Evolutionary conservation across 73 alveolate species (phyloP), one percentile per base, ranked within the genome.

Genomic region (Paramecium tetraurelia): DNA sequence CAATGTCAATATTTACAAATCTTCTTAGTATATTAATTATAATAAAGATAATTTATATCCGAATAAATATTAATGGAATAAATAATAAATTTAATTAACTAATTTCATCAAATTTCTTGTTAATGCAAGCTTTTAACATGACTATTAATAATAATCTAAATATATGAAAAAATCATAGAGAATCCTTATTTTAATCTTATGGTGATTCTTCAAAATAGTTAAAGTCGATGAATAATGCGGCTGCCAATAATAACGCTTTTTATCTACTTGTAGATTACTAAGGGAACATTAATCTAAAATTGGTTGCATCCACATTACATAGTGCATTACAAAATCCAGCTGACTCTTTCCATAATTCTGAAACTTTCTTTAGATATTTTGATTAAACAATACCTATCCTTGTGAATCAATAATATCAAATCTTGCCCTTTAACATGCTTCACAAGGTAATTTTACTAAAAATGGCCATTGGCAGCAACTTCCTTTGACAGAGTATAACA

Each of bases 381-480:
- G 21, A 20, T 24, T 4, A 24, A 40, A 4, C 11, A 43, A 27
- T 80, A 80, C 90, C 75, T 80, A 43, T 24, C 90, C 90, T 22
- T 80, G 8, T 4, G 43, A 46, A 48, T 80, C 90, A 14, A 18
- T 44, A 10, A 80, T 46, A 80, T 41, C 70, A 46, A 80, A 46
- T 18, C 70, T 46, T n/a, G 90, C 90, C 21, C 44, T 80, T 80
- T 80, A 80, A 21, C 90, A 80, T 38, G 72, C 43, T 80, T 80
- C 90, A 44, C 90, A 80, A 24, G 90, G 90, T 41, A 80, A 11
- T 38, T 80, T 2, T 4, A 40, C 70, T 41, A 80, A 46, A 46
- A 80, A 80, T 5, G 90, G 90, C 90, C 90, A 80, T 44, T 80
- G 27, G n/a, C 90, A 80, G 18, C 90, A 80, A n/a, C 90, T 80